A percentile compares a stretch with the other conserved stretches of the same genome.
Evolutionary conservation across 495 filamentous ascomycete species (phyloP).

Genomic region (Trichodelitschia bisporula): DNA sequence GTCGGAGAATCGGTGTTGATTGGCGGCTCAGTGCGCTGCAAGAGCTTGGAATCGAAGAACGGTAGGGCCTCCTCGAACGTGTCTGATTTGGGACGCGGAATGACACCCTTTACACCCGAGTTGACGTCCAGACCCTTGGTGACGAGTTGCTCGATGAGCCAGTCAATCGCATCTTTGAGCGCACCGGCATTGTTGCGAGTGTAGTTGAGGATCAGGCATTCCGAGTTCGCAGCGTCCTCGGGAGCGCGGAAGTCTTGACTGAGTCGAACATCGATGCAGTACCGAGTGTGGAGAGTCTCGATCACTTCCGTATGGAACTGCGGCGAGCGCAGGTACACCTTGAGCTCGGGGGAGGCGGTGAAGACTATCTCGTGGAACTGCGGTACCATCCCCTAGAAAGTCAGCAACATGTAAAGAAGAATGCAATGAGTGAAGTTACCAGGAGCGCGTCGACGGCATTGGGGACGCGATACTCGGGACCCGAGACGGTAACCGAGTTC

Average conservation of each 20-base stretch:
- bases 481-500: constrained; percentile 83
- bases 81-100: constrained; percentile 90
- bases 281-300: constrained; percentile 67
- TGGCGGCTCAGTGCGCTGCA: constrained; percentile 68
- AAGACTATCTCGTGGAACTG: constrained; percentile 81
- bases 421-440: constrained; percentile 24
- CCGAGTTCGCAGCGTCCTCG: constrained; percentile 17
- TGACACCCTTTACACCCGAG: constrained; percentile 73
- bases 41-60: constrained; percentile 86
- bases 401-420: too few species aligned
- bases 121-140: constrained; percentile 63
- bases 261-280: constrained; percentile 65
- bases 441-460: constrained; percentile 86
- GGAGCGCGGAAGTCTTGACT: constrained; percentile 26
- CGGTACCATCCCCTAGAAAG: constrained; percentile 65
- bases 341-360: constrained; percentile 43
- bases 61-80: constrained; percentile 92
- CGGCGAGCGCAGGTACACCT: constrained; percentile 50
- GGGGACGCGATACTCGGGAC: constrained; percentile 91
- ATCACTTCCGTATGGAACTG: constrained; percentile 57
- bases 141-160: constrained; percentile 59
- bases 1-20: constrained; percentile 65
- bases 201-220: constrained; percentile 43
- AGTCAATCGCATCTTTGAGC: constrained; percentile 88
- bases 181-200: constrained; percentile 94